Conservation (phyloP, 1,284 basidiomycete species). For the Xerocomus cyaneibrunnescens region DNA sequence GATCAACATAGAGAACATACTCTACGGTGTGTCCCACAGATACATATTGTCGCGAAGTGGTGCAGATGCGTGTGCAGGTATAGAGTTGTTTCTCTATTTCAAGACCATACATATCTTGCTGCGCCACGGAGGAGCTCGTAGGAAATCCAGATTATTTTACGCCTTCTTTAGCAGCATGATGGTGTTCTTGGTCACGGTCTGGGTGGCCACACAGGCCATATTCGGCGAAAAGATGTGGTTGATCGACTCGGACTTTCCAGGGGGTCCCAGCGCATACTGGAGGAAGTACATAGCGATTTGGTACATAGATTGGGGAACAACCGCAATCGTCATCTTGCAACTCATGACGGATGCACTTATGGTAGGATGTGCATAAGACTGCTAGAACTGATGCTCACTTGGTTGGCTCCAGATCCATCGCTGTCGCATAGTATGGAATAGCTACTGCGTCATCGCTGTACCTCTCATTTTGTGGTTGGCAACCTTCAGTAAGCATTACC, state of each 20-base stretch:
- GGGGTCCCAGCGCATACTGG: not conserved
- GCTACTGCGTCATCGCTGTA: not conserved
- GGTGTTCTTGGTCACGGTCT: slow-evolving; percentile 7
- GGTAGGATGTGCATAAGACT: slow-evolving; percentile 3
- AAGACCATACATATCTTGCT: slow-evolving; percentile 2
- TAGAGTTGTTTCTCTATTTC: slow-evolving; percentile 2
- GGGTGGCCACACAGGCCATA: slow-evolving; percentile 7
- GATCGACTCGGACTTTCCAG: not conserved
- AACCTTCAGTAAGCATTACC: not conserved
- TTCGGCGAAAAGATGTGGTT: slow-evolving; percentile 18
- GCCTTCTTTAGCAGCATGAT: slow-evolving; percentile 1
- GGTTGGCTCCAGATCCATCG: not conserved
- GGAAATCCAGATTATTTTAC: not conserved
- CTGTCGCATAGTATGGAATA: slow-evolving; percentile 2
- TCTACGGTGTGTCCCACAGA: not conserved
- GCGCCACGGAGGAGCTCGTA: not conserved
- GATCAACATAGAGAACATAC: slow-evolving; percentile 4
- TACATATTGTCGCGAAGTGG: not conserved
- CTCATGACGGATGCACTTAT: slow-evolving; percentile 19
- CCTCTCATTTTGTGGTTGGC: slow-evolving; percentile 1
- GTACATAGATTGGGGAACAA: not conserved
- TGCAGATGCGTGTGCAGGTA: not conserved
- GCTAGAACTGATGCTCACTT: not conserved
- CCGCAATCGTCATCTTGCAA: slow-evolving; percentile 8
- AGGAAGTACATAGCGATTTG: not conserved